Percentiles rank a stretch among this genome's conserved stretches.
phyloP scores from a whole-genome alignment of 2,329 filamentous ascomycete genomes.

The Pestalotiopsis sp. region DNA sequence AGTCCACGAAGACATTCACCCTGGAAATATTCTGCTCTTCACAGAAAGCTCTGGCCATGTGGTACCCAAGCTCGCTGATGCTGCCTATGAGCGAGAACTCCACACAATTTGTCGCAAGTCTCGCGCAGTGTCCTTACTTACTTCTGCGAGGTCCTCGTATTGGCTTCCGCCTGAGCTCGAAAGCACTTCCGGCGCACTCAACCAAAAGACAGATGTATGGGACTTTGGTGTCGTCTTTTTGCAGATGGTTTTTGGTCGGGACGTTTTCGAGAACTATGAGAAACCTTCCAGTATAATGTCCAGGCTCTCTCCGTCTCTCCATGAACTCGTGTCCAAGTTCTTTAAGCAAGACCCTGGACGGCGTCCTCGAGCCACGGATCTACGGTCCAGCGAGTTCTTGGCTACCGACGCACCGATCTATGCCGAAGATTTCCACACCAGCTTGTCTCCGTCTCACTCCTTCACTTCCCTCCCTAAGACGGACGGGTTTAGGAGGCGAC shows the following conservation, averaged over 20 bases:
- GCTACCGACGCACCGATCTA: conserved; percentile 65
- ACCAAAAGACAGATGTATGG: conserved; percentile 89
- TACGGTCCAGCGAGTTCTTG: conserved; percentile 66
- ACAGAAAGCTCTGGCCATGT: conserved; percentile 69
- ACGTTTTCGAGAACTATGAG: conserved; percentile 74
- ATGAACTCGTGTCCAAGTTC: conserved; percentile 80
- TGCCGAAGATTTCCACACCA: conserved; percentile 43
- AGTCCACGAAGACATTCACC: conserved; percentile 80
- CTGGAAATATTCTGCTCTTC: conserved; percentile 77
- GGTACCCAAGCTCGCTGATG: conserved; percentile 74
- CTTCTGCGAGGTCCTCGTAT: conserved; percentile 72
- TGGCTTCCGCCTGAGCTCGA: conserved; percentile 83
- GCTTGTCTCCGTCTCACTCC: conserved; percentile 43
- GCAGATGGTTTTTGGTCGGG: conserved; percentile 90
- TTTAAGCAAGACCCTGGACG: conserved; percentile 86
- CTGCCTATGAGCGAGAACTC: conserved; percentile 69
- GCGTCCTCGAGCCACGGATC: conserved; percentile 77
- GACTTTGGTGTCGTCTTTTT: conserved; percentile 88
- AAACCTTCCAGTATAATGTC: conserved; percentile 77
- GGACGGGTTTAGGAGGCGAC: conserved; percentile 49
- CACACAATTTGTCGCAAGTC: conserved; percentile 60
- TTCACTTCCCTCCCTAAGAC: conserved; percentile 41
- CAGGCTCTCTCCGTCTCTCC: conserved; percentile 67
- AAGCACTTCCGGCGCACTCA: conserved; percentile 61
- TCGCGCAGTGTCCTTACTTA: conserved; percentile 52